A percentile compares a stretch with the other conserved stretches of the same genome.
phyloP scores from a whole-genome alignment of 2,329 filamentous ascomycete species.

The Alternaria burnsii region DNA sequence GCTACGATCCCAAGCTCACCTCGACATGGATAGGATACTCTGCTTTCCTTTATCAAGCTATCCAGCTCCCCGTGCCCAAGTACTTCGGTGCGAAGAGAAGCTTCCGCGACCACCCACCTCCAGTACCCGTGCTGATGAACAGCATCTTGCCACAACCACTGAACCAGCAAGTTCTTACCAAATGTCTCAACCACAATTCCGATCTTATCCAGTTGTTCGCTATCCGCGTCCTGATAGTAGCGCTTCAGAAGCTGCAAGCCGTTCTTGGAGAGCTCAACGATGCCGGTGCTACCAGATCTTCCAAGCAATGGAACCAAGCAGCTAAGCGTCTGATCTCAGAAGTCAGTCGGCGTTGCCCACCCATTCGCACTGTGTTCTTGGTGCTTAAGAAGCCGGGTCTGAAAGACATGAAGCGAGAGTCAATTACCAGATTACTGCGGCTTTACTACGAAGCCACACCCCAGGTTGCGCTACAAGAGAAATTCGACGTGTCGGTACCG shows the following conservation, averaged over 20 bases:
- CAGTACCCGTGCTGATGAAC: slow-evolving; percentile 80
- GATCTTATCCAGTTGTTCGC: slow-evolving; percentile 86
- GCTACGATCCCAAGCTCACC: slow-evolving; percentile 89
- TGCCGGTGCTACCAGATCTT: slow-evolving; percentile 51
- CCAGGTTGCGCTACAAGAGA: slow-evolving; percentile 79
- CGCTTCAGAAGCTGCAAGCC: slow-evolving; percentile 77
- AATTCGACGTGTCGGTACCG: slow-evolving; percentile 84
- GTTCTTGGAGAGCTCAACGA: slow-evolving; percentile 69
- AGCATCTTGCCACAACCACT: slow-evolving; percentile 85
- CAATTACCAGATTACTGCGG: slow-evolving; percentile 77
- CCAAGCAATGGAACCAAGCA: slow-evolving; percentile 73
- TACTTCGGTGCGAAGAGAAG: slow-evolving; percentile 73
- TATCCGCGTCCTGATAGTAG: slow-evolving; percentile 77
- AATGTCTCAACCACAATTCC: slow-evolving; percentile 80
- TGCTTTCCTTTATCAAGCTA: slow-evolving; percentile 82
- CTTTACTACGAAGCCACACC: slow-evolving; percentile 89
- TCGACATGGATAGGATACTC: slow-evolving; percentile 96
- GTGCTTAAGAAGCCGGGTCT: slow-evolving; percentile 75
- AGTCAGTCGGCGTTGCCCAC: slow-evolving; percentile 80
- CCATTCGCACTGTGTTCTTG: slow-evolving; percentile 80
- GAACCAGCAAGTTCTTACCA: slow-evolving; percentile 78
- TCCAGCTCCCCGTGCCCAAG: slow-evolving; percentile 76
- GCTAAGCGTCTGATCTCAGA: slow-evolving; percentile 72
- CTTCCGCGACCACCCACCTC: slow-evolving; percentile 75
- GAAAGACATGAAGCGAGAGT: slow-evolving; percentile 78